phyloP scores from a whole-genome alignment of 306 rosid species.

The Cucumis sativus region DNA sequence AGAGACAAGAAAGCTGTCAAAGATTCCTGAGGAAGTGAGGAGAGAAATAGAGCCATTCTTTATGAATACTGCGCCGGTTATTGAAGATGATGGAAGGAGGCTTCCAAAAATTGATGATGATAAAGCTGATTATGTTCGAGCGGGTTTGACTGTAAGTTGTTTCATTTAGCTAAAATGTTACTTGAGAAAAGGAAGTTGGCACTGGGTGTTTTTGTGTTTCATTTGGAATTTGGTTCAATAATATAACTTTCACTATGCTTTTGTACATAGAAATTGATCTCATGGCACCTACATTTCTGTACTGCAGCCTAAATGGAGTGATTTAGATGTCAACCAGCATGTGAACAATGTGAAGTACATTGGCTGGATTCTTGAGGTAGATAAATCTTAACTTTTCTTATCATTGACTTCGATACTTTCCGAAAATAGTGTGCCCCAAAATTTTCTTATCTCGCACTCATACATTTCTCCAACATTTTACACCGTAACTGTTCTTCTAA shows the following conservation, averaged over 20 bases:
- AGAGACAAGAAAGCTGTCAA: constrained; percentile 71
- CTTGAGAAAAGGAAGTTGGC: background rate
- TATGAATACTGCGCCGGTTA: constrained; percentile 52
- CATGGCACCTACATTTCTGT: background rate
- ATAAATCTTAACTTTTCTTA: background rate
- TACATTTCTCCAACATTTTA: background rate
- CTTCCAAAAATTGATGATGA: constrained; percentile 62
- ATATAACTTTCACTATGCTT: background rate
- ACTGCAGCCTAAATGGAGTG: constrained; percentile 87
- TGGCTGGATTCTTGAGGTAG: constrained; percentile 99
- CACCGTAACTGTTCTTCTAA: background rate
- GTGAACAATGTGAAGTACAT: constrained; percentile 98
- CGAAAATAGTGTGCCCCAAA: background rate
- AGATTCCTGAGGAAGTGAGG: constrained; percentile 80
- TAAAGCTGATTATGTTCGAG: constrained; percentile 44
- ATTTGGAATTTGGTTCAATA: background rate
- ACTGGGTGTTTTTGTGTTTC: background rate
- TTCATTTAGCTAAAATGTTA: background rate
- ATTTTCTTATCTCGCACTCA: background rate
- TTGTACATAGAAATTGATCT: constrained; percentile 1
- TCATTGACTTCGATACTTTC: background rate
- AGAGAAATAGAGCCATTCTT: constrained; percentile 72
- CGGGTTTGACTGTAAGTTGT: constrained; percentile 68
- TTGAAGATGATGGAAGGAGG: constrained; percentile 76
- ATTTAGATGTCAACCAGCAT: constrained; percentile 90